Base-by-base conservation (phyloP, 2,329 filamentous ascomycete species). In the Penicillium sclerotigenum region DNA sequence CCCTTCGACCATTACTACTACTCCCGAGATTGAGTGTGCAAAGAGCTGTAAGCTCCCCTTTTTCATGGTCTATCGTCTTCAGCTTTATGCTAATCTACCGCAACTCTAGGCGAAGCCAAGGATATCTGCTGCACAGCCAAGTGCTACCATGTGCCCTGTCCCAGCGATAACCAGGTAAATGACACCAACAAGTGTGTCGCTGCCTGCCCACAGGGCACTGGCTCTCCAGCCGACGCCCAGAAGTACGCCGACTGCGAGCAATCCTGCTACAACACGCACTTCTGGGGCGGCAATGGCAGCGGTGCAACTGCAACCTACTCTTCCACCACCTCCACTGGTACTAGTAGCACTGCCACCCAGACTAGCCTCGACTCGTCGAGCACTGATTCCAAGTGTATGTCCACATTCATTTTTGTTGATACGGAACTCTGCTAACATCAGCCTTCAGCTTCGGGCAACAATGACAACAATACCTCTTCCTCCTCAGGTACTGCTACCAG, bases 181-280 rank as follows among this genome's bases (percentile, higher is more conserved):
- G 73, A 76, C 56, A 83, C 80, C 67, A 81, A 74, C 65, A 69
- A 75, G 47, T 84, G 81, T 64, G 80, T 79, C 45, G 74, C 74
- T 43, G 73, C 77, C 51, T 84, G 81, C 68, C 76, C 79, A 54
- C 80, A 83, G 73, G 81, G 81, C 52, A 74, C 76, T 59, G 80
- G 81, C 42, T 73, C 77, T 29, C 67, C 75, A 3, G 68, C 67
- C 13, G 80, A 77, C 57, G 79, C 76, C 33, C 60, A 76, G 50
- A 70, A 70, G 56, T 83, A 78, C 62, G 73, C 75, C 58, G 59
- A 73, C 46, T 84, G 81, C 68, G 74, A 80, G 65, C 71, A 77
- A 50, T 64, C 67, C 56, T 84, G 81, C 73, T 79, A 79, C 69
- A 73, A 68, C 67, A 76, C 71, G 58, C 70, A 77, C 65, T 82